Conservation (phyloP, 805 yeast genomes). For the Myxozyma mucilagina region DNA sequence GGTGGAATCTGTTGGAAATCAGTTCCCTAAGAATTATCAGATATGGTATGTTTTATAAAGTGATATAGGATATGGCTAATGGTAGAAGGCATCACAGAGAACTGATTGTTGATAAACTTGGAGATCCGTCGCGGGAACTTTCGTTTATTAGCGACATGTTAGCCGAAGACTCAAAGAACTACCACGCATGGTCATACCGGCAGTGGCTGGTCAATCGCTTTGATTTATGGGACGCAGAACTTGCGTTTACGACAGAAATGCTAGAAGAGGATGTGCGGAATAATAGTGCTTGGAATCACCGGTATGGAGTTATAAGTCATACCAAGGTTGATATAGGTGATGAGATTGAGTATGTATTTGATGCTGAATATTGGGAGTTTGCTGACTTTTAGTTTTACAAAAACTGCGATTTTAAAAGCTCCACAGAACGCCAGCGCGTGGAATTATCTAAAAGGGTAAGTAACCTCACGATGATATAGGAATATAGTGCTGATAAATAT, state of each 20-base stretch:
- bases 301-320: conserved; percentile 56
- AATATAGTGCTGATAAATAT: no score
- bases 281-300: conserved; percentile 91
- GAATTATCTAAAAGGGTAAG: conserved; percentile 69
- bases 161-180: conserved; percentile 80
- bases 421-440: conserved; percentile 86
- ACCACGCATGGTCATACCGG: conserved; percentile 93
- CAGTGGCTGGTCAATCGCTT: conserved; percentile 75
- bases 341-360: conserved; percentile 52
- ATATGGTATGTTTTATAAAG: conserved; percentile 52
- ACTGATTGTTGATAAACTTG: conserved; percentile 26
- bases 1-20: conserved; percentile 73
- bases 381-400: conserved; percentile 37
- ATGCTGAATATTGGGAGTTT: not conserved
- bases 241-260: conserved; percentile 50
- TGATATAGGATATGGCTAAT: not conserved
- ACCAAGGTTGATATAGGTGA: conserved; percentile 22
- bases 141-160: conserved; percentile 69
- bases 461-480: no score
- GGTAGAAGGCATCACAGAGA: conserved; percentile 70
- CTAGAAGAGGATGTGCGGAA: conserved; percentile 70
- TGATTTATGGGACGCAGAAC: conserved; percentile 53
- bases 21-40: conserved; percentile 88
- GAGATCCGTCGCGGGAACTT: conserved; percentile 54
- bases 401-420: conserved; percentile 52